Percentiles rank a stretch among this genome's conserved stretches.
These are phyloP conservation scores for Teratosphaeriaceae sp. DNA, from an alignment of 2,329 filamentous ascomycete species.

Conservation along the genomic window DNA sequence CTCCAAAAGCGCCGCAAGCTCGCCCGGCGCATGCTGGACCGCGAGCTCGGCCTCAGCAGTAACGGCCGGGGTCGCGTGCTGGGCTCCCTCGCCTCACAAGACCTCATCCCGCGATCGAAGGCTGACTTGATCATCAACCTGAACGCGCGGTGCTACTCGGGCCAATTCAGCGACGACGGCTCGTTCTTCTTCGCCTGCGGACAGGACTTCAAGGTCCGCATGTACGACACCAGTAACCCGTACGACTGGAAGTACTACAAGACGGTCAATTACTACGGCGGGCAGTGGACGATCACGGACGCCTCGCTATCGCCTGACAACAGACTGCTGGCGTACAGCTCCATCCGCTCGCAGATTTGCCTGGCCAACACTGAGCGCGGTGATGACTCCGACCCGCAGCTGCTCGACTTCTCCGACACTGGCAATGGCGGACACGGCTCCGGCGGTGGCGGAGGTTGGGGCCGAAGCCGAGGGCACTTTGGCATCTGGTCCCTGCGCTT, in stretches of 20 bases:
- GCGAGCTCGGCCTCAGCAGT: slow-evolving; percentile 68
- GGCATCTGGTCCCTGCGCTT: slow-evolving; percentile 81
- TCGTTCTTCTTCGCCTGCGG: slow-evolving; percentile 94
- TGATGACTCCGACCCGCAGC: slow-evolving; percentile 70
- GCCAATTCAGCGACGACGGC: slow-evolving; percentile 93
- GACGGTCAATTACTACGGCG: slow-evolving; percentile 82
- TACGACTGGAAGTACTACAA: slow-evolving; percentile 97
- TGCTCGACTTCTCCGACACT: slow-evolving; percentile 62
- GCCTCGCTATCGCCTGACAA: slow-evolving; percentile 88
- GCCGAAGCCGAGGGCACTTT: slow-evolving; percentile 24
- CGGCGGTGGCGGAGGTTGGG: slow-evolving; percentile 19
- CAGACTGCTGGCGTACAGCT: slow-evolving; percentile 83
- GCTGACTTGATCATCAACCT: slow-evolving; percentile 88
- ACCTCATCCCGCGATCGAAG: slow-evolving; percentile 67
- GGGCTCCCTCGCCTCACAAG: slow-evolving; percentile 60
- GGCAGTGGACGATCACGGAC: slow-evolving; percentile 94
- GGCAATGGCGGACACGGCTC: slow-evolving; percentile 32
- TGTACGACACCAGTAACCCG: slow-evolving; percentile 96
- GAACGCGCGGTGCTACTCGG: slow-evolving; percentile 80
- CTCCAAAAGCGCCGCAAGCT: slow-evolving; percentile 55
- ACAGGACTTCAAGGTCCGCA: slow-evolving; percentile 87
- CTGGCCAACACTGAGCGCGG: slow-evolving; percentile 81
- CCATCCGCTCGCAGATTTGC: slow-evolving; percentile 76
- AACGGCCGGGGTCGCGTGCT: slow-evolving; percentile 52
- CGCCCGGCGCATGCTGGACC: slow-evolving; percentile 65